phyloP scores from a whole-genome alignment of 352 stramenopile species.

The Aphanomyces stellatus region DNA sequence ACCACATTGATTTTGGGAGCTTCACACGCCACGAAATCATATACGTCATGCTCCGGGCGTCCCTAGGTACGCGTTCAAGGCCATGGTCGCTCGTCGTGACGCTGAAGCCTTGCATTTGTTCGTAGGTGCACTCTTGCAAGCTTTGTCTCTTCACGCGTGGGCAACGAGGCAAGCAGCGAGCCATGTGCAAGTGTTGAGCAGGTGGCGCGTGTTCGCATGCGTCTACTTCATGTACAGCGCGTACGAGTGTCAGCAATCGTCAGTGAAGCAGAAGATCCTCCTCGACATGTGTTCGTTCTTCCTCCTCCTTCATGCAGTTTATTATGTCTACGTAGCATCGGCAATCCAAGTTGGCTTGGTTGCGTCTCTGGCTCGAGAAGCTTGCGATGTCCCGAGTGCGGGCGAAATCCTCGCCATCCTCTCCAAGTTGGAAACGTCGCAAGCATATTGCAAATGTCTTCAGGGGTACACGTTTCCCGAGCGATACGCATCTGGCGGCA shows the following conservation, averaged over 20 bases:
- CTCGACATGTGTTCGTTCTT: slow-evolving; percentile 3
- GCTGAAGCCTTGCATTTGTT: too few relatives aligned
- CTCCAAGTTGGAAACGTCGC: background rate
- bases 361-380: background rate
- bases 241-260: background rate
- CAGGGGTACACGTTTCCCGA: slow-evolving; percentile 1
- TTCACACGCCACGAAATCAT: slow-evolving; percentile 12
- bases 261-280: slow-evolving; percentile 16
- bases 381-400: background rate
- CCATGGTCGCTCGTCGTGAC: background rate
- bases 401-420: background rate
- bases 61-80: background rate
- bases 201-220: background rate
- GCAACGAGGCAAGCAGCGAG: background rate
- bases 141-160: background rate
- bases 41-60: slow-evolving; percentile 13
- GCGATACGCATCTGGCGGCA: background rate
- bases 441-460: slow-evolving; percentile 14
- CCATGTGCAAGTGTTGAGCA: background rate
- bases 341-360: background rate
- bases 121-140: slow-evolving; percentile 1
- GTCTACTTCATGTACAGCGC: background rate
- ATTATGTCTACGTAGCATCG: background rate
- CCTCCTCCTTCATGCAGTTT: background rate
- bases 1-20: slow-evolving; percentile 18